Evolutionary conservation across 2,329 filamentous ascomycete genomes (phyloP).

Genomic region (Fusarium bactridioides): DNA sequence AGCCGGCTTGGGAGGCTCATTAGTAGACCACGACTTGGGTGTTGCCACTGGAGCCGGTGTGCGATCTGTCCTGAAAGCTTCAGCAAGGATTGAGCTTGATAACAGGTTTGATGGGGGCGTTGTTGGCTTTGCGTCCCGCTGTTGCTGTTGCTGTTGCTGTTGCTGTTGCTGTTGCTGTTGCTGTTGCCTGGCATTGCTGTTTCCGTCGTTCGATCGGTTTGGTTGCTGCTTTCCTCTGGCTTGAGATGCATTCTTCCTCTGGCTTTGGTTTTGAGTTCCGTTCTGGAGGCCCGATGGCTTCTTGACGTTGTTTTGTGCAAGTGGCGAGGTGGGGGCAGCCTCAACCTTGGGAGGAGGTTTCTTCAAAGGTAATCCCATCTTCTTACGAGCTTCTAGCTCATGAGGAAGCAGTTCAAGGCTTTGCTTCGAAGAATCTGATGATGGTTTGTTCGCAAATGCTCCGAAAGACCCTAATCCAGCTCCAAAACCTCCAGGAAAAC

Average conservation of each 20-base stretch:
- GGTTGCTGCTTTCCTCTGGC: neutral
- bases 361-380: conserved; percentile 32
- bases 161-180: conserved; percentile 14
- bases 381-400: conserved; percentile 48
- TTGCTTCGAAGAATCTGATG: neutral
- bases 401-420: conserved; percentile 47
- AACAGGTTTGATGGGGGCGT: conserved; percentile 9
- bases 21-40: conserved; percentile 39
- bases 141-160: conserved; percentile 9
- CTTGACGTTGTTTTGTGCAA: conserved; percentile 2
- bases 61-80: conserved; percentile 45
- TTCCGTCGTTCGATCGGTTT: neutral
- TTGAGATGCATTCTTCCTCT: neutral
- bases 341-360: conserved; percentile 12
- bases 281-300: neutral
- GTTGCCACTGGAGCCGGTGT: conserved; percentile 38
- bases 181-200: neutral
- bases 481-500: conserved; percentile 29
- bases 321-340: neutral
- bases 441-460: conserved; percentile 31
- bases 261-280: neutral
- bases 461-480: conserved; percentile 36
- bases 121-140: neutral
- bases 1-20: conserved; percentile 6
- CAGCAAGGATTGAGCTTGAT: conserved; percentile 44